Evolutionary conservation across 768 basidiomycete species (phyloP).

Genomic region (Pleurotus giganteus): DNA sequence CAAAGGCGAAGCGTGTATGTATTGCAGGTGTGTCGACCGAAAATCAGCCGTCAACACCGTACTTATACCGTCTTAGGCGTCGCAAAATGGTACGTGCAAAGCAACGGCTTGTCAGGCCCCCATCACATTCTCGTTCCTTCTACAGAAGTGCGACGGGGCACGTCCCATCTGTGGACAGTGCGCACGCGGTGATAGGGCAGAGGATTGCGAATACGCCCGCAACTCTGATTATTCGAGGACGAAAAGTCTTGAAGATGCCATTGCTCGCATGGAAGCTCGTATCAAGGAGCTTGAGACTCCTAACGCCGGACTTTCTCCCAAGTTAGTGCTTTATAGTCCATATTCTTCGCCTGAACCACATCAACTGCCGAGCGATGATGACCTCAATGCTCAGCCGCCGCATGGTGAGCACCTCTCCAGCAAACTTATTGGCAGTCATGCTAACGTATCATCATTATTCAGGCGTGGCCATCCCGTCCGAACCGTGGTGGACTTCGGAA

Average conservation of each 20-base stretch:
- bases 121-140: not conserved
- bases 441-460: not conserved
- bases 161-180: slow-evolving; percentile 56
- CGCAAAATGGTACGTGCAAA: slow-evolving; percentile 5
- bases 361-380: not conserved
- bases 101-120: no score
- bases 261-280: slow-evolving; percentile 43
- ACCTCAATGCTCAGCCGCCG: no score
- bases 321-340: slow-evolving; percentile 34
- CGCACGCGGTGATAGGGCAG: slow-evolving; percentile 38
- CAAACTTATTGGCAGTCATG: no score
- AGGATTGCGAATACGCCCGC: slow-evolving; percentile 60
- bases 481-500: slow-evolving; percentile 9
- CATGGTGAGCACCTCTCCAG: no score
- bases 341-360: slow-evolving; percentile 19
- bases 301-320: slow-evolving; percentile 13
- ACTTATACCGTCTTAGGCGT: not conserved
- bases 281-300: slow-evolving; percentile 47
- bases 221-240: slow-evolving; percentile 44
- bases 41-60: not conserved
- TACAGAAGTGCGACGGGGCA: slow-evolving; percentile 53
- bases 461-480: not conserved
- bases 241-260: slow-evolving; percentile 50
- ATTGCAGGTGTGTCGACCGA: not conserved
- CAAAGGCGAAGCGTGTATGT: slow-evolving; percentile 9